Evolutionary conservation across 495 filamentous ascomycete genomes (phyloP).

Genomic region (Ascobolus immersus): DNA sequence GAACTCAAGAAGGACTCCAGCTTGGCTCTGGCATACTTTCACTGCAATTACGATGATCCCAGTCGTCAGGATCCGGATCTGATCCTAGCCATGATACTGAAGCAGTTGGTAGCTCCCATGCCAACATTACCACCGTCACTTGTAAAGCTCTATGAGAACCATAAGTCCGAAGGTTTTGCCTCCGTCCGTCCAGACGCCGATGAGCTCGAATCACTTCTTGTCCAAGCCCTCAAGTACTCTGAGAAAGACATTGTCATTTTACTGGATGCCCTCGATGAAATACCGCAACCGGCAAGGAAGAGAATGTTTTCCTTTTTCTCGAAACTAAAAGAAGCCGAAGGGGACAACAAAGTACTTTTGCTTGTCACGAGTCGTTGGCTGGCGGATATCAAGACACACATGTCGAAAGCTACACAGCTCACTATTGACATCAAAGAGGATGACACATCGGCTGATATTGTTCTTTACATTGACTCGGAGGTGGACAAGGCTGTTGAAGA

Average conservation of each 20-base stretch:
- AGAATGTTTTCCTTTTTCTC: neutral
- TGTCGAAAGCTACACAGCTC: neutral
- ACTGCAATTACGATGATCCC: constrained; percentile 1
- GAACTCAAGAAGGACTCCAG: neutral
- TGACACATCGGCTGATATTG: neutral
- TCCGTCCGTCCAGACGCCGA: neutral
- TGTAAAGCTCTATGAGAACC: neutral
- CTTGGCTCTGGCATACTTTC: neutral
- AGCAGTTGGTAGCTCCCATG: neutral
- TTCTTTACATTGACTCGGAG: neutral
- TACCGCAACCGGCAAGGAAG: neutral
- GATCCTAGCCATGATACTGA: neutral
- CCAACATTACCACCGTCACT: neutral
- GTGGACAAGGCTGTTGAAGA: neutral
- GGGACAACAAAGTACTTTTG: neutral
- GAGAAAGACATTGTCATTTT: neutral
- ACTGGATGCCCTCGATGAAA: constrained; percentile 1
- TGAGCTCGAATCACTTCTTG: neutral
- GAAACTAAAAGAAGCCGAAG: neutral
- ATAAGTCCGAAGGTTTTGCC: neutral
- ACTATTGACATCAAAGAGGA: neutral
- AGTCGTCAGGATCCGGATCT: neutral
- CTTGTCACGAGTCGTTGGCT: neutral
- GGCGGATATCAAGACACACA: neutral
- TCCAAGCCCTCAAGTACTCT: neutral